Evolutionary conservation across 768 basidiomycete species (phyloP).

Genomic region (Boletus pseudo-olivaceus): DNA sequence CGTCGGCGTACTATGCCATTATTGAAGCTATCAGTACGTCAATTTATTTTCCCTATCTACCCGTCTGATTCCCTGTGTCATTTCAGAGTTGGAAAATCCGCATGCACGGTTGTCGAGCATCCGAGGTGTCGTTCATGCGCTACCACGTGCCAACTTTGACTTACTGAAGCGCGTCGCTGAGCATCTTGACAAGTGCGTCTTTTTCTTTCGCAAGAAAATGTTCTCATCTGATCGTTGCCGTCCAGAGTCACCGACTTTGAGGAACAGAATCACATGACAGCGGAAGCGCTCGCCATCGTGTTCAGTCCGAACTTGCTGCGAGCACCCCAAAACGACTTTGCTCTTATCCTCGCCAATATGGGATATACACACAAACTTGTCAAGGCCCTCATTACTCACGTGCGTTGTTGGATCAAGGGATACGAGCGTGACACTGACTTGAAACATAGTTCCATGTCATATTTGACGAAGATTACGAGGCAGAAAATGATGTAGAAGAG

Average conservation of each 20-base stretch:
- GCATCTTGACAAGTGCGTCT: slow-evolving; percentile 70
- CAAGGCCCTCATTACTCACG: slow-evolving; percentile 72
- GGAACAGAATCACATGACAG: slow-evolving; percentile 87
- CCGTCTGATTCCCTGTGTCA: slow-evolving; percentile 1
- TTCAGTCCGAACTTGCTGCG: slow-evolving; percentile 80
- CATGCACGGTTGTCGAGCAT: slow-evolving; percentile 62
- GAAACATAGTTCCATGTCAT: slow-evolving; percentile 55
- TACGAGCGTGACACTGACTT: neutral
- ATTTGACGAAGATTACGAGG: slow-evolving; percentile 68
- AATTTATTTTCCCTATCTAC: neutral
- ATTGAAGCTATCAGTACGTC: slow-evolving; percentile 68
- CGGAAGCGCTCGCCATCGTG: slow-evolving; percentile 79
- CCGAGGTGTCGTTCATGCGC: slow-evolving; percentile 60
- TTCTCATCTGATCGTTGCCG: neutral
- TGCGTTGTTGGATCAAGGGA: slow-evolving; percentile 36
- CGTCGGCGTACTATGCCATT: slow-evolving; percentile 60
- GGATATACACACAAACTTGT: slow-evolving; percentile 71
- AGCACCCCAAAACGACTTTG: slow-evolving; percentile 75
- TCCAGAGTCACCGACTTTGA: slow-evolving; percentile 82
- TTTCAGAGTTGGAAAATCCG: slow-evolving; percentile 64
- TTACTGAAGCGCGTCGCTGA: slow-evolving; percentile 76
- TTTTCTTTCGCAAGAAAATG: neutral
- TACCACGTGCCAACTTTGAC: slow-evolving; percentile 75
- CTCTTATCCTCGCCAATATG: slow-evolving; percentile 78
- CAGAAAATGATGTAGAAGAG: slow-evolving; percentile 53